phyloP scores from a whole-genome alignment of 140 eudicot species.

The Bidens hawaiensis region DNA sequence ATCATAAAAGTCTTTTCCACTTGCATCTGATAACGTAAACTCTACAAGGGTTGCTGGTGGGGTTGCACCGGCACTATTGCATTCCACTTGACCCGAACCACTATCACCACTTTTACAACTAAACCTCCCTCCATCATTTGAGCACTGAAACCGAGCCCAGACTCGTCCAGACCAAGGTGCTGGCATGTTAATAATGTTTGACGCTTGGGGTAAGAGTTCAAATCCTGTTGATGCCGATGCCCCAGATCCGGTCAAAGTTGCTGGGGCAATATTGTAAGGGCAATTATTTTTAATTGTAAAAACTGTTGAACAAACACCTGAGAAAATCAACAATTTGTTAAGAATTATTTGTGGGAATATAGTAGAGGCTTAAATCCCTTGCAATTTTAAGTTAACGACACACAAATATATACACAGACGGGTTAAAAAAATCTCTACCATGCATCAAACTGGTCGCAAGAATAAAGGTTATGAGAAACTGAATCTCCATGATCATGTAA shows the following conservation, averaged over 20 bases:
- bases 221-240: constrained; percentile 19
- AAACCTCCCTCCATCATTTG: constrained; percentile 14
- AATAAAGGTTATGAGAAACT: constrained; percentile 2
- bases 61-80: constrained; percentile 20
- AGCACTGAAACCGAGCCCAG: constrained; percentile 29
- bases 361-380: too few relatives aligned
- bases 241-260: constrained; percentile 20
- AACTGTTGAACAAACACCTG: constrained; percentile 16
- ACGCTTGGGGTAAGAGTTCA: constrained; percentile 9
- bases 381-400: neutral
- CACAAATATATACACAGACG: neutral
- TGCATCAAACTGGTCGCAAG: neutral
- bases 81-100: constrained; percentile 26
- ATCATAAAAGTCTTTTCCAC: constrained; percentile 21
- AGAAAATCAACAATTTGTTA: neutral
- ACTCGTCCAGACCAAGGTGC: constrained; percentile 28
- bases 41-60: constrained; percentile 24
- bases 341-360: too few relatives aligned
- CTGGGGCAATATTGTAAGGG: constrained; percentile 25
- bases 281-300: constrained; percentile 31
- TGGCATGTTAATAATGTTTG: constrained; percentile 13
- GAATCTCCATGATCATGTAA: constrained; percentile 16
- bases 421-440: neutral
- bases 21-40: constrained; percentile 15
- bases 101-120: constrained; percentile 24